Conservation (phyloP, 2,329 filamentous ascomycete genomes). For the Balansia obtecta region DNA sequence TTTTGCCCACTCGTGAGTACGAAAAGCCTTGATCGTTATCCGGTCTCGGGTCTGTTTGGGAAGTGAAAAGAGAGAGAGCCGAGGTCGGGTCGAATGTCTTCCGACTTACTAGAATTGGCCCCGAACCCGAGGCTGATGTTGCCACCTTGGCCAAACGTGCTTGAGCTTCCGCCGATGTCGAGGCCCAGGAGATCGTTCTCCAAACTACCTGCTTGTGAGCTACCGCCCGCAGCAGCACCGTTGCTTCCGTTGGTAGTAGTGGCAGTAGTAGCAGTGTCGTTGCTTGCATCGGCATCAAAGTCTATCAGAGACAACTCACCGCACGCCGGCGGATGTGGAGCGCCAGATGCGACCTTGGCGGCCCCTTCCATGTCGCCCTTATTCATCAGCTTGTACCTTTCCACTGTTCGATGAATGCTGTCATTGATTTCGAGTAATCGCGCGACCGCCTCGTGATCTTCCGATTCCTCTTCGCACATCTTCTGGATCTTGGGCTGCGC, state of each 20-base stretch:
- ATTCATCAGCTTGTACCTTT: conserved; percentile 91
- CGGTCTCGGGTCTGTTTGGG: no score
- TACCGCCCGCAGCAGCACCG: conserved; percentile 21
- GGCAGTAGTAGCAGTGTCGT: conserved; percentile 35
- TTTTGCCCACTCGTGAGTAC: conserved; percentile 8
- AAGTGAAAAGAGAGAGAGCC: no score
- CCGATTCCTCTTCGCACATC: conserved; percentile 98
- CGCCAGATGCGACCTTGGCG: conserved; percentile 71
- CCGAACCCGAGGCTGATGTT: conserved; percentile 75
- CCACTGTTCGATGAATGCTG: conserved; percentile 93
- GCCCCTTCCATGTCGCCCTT: conserved; percentile 83
- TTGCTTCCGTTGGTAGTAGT: conserved; percentile 30
- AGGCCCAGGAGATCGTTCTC: conserved; percentile 88
- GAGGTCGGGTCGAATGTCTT: neutral
- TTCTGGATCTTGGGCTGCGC: conserved; percentile 98
- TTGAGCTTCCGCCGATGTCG: conserved; percentile 55
- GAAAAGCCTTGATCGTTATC: no score
- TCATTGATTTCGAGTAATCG: conserved; percentile 97
- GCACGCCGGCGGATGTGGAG: conserved; percentile 28
- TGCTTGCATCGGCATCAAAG: conserved; percentile 53
- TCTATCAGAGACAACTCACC: conserved; percentile 86
- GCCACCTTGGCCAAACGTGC: conserved; percentile 58
- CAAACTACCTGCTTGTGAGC: conserved; percentile 49
- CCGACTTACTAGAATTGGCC: conserved; percentile 48
- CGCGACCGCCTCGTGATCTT: conserved; percentile 89